Percentiles rank a stretch among this genome's conserved stretches.
Evolutionary conservation across 2,329 filamentous ascomycete genomes (phyloP).

Genomic region (Scortechinia acanthostroma): DNA sequence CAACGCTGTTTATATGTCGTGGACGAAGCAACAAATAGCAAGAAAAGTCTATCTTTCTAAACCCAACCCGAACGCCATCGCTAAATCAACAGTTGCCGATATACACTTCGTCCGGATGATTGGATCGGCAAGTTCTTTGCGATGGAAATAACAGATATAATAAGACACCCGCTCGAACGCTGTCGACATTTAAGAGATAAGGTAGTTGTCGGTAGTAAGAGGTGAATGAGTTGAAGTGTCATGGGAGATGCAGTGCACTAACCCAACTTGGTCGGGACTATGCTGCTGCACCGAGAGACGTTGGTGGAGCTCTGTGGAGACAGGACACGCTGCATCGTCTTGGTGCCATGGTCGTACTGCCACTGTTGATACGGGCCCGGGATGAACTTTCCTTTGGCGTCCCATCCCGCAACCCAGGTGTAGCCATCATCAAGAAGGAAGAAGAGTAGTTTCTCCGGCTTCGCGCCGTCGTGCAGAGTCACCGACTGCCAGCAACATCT

Average conservation of each 20-base stretch:
- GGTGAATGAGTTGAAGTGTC: background rate
- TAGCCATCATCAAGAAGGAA: constrained; percentile 37
- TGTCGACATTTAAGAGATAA: too few species aligned
- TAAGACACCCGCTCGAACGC: too few species aligned
- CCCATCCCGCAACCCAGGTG: constrained; percentile 39
- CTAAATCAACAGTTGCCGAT: too few species aligned
- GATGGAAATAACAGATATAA: too few species aligned
- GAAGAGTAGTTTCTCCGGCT: constrained; percentile 29
- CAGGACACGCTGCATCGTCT: constrained; percentile 19
- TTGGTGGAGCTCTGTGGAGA: constrained; percentile 19
- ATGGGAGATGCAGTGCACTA: background rate
- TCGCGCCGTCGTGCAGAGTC: constrained; percentile 22
- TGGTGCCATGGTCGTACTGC: constrained; percentile 29
- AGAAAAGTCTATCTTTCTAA: too few species aligned
- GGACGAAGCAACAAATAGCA: too few species aligned
- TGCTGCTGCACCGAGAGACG: constrained; percentile 22
- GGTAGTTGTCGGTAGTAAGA: too few species aligned
- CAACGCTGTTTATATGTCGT: too few species aligned
- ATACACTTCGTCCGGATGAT: too few species aligned
- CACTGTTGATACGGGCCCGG: constrained; percentile 39
- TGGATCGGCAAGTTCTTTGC: too few species aligned
- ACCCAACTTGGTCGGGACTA: constrained; percentile 11
- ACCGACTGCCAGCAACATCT: constrained; percentile 32
- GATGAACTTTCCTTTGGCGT: constrained; percentile 36
- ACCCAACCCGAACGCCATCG: too few species aligned